Evolutionary conservation across 2,329 filamentous ascomycete genomes (phyloP), one percentile per base, ranked within the genome.

Genomic region (Neurospora sp.): DNA sequence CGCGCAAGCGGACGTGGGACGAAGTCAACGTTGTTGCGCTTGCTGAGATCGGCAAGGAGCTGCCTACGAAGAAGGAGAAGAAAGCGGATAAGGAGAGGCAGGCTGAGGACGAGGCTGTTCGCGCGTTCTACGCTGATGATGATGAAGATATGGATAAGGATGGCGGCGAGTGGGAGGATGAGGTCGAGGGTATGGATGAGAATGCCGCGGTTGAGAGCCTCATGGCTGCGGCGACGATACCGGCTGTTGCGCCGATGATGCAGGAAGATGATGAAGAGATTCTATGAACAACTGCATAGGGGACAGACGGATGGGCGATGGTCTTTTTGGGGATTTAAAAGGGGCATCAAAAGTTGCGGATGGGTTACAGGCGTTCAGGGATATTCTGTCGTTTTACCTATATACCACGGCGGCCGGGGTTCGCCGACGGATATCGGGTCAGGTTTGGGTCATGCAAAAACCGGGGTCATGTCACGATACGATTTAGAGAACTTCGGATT

Each of bases 71-170:
- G 74, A 73, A 23, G 68, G 71, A 62, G 52, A 62, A 62, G 52
- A 62, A 62, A 28, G 52, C 12, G 6, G 28, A 62, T 36, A 17
- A 23, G 6, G 37, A 68, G 43, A 37, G 38, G 28, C 28, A 46
- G 70, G 73, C 71, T 8, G 74, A 73, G 69, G 74, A 76, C 23
- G 75, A 70, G 23, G 66, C 68, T 40, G 74, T 75, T 1, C 70
- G 52, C 11, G 70, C 62, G 12, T 75, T 76, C 33, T 74, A 73
- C 38, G 73, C 70, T 38, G 74, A 73, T 28, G 72, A 73, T 8
- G 77, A 70, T 3, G 78, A 77, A 72, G 80, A 81, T 66, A 80
- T 79, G 67, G 77, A 80, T 40, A 80, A 80, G 77, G 77, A 78
- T 12, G 79, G 71, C 1, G 76, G 72, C 4, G 74, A 70, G 40